Evolutionary conservation across 163 green algal genomes (phyloP).

Genomic region (Chlorella variabilis): DNA sequence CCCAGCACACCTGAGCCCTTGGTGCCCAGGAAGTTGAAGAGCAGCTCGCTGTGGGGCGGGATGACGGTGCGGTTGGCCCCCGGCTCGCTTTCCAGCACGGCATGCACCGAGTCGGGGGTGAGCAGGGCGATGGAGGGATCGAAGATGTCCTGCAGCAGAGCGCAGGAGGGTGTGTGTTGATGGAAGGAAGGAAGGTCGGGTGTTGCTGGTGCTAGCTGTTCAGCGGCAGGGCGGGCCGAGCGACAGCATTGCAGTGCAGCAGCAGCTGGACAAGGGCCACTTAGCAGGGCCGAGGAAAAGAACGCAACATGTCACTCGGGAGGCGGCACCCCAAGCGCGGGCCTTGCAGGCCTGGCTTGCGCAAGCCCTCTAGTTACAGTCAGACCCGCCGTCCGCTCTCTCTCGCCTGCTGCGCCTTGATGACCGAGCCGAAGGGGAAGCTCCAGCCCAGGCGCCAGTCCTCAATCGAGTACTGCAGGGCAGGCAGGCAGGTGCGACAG

Average conservation of each 20-base stretch:
- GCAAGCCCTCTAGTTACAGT: too few relatives aligned
- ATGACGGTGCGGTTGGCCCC: not conserved
- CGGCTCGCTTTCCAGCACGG: slow-evolving; percentile 21
- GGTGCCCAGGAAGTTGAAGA: slow-evolving; percentile 47
- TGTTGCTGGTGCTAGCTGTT: too few relatives aligned
- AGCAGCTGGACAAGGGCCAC: too few relatives aligned
- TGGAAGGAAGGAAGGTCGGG: not conserved
- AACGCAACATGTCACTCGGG: too few relatives aligned
- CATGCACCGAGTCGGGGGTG: not conserved
- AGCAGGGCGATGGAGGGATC: slow-evolving; percentile 28
- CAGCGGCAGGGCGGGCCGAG: too few relatives aligned
- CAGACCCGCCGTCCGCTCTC: too few relatives aligned
- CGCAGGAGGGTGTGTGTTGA: too few relatives aligned
- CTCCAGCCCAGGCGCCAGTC: slow-evolving; percentile 55
- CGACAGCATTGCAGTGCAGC: not conserved
- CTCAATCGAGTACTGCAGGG: slow-evolving; percentile 40
- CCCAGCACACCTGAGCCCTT: slow-evolving; percentile 37
- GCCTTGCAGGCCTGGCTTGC: too few relatives aligned
- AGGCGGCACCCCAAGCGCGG: too few relatives aligned
- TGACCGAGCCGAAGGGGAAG: slow-evolving; percentile 50
- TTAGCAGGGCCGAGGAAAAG: too few relatives aligned
- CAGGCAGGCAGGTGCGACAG: not conserved
- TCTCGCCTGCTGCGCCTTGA: slow-evolving; percentile 23
- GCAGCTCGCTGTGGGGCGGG: not conserved
- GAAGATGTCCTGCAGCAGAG: slow-evolving; percentile 59